These are phyloP conservation scores for Canariomyces notabilis DNA, from an alignment of 2,329 filamentous ascomycete genomes.

Conservation along the genomic window DNA sequence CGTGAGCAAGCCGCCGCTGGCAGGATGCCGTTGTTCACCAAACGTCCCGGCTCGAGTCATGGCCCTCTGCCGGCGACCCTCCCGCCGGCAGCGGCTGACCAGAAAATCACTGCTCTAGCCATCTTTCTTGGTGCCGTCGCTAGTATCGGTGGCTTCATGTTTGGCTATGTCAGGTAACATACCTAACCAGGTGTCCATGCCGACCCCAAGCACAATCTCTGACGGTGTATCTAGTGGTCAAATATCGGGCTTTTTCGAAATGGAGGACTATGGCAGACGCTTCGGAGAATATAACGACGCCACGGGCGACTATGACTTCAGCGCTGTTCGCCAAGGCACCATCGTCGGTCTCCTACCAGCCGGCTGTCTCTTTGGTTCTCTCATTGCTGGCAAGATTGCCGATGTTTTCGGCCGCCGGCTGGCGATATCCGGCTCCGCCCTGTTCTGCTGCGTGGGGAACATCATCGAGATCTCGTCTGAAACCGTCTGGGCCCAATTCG, in stretches of 20 bases:
- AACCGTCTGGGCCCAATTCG: constrained; percentile 58
- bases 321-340: constrained; percentile 55
- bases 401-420: constrained; percentile 59
- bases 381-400: constrained; percentile 57
- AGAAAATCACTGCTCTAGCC: constrained; percentile 22
- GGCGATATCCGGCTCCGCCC: constrained; percentile 57
- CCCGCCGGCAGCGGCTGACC: constrained; percentile 9
- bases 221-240: constrained; percentile 42
- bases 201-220: not conserved
- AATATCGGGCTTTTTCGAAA: constrained; percentile 57
- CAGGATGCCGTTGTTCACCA: not conserved
- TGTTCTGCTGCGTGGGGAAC: constrained; percentile 60
- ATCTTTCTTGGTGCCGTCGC: constrained; percentile 46
- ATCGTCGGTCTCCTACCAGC: constrained; percentile 59
- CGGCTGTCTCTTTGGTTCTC: constrained; percentile 56
- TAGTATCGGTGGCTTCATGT: constrained; percentile 53
- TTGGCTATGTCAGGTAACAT: constrained; percentile 50
- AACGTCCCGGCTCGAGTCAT: not conserved
- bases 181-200: not conserved
- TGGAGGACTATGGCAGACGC: constrained; percentile 50
- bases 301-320: constrained; percentile 43
- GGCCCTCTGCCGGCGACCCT: constrained; percentile 4
- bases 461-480: constrained; percentile 59
- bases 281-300: constrained; percentile 43
- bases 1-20: not conserved